Percentiles rank a stretch among this genome's conserved stretches.
These are phyloP conservation scores for Phytophthora nicotianae DNA, from an alignment of 352 stramenopile species.

Conservation along the genomic window DNA sequence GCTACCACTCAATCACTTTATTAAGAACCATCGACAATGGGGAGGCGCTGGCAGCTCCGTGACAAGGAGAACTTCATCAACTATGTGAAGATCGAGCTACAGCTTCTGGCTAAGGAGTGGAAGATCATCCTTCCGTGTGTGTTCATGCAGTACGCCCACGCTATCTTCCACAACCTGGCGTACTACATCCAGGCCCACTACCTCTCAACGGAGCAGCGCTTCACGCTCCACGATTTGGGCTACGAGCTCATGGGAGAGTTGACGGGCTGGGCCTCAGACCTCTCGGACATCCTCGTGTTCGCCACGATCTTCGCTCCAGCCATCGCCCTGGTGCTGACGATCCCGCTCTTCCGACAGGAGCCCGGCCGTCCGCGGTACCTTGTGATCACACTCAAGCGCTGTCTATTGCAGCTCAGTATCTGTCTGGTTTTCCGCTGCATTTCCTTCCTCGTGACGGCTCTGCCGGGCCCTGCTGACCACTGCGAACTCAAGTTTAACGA, in stretches of 20 bases:
- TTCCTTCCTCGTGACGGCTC: slow-evolving; percentile 81
- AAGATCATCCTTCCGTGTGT: slow-evolving; percentile 75
- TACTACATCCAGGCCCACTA: slow-evolving; percentile 85
- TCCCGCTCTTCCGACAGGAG: slow-evolving; percentile 71
- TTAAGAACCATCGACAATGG: slow-evolving; percentile 18
- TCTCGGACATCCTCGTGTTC: slow-evolving; percentile 85
- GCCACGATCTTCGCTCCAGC: slow-evolving; percentile 69
- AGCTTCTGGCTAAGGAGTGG: slow-evolving; percentile 69
- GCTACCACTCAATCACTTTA: background rate
- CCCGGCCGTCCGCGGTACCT: slow-evolving; percentile 72
- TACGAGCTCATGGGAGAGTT: slow-evolving; percentile 79
- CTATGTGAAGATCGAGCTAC: slow-evolving; percentile 68
- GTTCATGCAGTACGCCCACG: slow-evolving; percentile 87
- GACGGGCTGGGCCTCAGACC: slow-evolving; percentile 36
- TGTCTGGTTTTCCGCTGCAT: slow-evolving; percentile 72
- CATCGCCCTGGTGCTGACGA: slow-evolving; percentile 69
- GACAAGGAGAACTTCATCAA: slow-evolving; percentile 61
- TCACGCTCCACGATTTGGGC: slow-evolving; percentile 77
- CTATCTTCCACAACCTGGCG: slow-evolving; percentile 85
- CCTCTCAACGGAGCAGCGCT: slow-evolving; percentile 69
- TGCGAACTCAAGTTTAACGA: slow-evolving; percentile 78
- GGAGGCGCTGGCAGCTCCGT: slow-evolving; percentile 57
- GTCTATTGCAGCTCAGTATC: slow-evolving; percentile 81
- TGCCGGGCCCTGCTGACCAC: slow-evolving; percentile 70
- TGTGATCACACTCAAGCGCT: slow-evolving; percentile 81